These are phyloP conservation scores for Cyamopsis tetragonoloba DNA, from an alignment of 306 rosid species.

Conservation along the genomic window DNA sequence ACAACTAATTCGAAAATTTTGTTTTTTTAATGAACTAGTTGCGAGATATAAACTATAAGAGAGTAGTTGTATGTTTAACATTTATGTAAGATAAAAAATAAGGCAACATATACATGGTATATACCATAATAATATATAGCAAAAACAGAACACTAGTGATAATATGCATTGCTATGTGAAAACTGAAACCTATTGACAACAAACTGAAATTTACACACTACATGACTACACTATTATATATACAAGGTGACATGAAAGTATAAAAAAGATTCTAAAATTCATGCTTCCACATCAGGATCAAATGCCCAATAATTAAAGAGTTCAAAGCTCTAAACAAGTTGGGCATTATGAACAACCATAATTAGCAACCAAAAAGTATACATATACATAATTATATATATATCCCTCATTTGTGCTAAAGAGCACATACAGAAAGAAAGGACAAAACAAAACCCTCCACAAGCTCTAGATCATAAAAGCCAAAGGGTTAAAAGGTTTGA, in stretches of 20 bases:
- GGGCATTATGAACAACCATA: constrained; percentile 27
- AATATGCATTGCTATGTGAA: too few relatives aligned
- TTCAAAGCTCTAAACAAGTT: background rate
- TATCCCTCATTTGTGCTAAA: constrained; percentile 21
- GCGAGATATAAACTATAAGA: too few relatives aligned
- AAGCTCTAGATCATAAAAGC: constrained; percentile 29
- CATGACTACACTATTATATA: constrained; percentile 3
- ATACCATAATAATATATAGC: background rate
- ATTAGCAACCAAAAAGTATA: constrained; percentile 26
- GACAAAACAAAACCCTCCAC: constrained; percentile 23
- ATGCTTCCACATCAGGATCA: constrained; percentile 3
- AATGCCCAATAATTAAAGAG: constrained; percentile 11
- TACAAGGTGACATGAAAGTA: constrained; percentile 19
- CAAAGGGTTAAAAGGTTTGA: constrained; percentile 24
- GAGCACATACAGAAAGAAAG: constrained; percentile 25
- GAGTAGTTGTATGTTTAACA: too few relatives aligned
- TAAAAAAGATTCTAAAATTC: background rate
- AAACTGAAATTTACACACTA: constrained; percentile 13
- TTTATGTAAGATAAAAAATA: too few relatives aligned
- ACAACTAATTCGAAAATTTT: too few relatives aligned
- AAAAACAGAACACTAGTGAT: too few relatives aligned
- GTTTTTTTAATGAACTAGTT: too few relatives aligned
- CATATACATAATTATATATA: too few relatives aligned
- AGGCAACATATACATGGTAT: background rate
- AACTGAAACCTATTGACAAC: background rate